Evolutionary conservation across 2,329 filamentous ascomycete species (phyloP).

Genomic region (Diaporthe caulivora): DNA sequence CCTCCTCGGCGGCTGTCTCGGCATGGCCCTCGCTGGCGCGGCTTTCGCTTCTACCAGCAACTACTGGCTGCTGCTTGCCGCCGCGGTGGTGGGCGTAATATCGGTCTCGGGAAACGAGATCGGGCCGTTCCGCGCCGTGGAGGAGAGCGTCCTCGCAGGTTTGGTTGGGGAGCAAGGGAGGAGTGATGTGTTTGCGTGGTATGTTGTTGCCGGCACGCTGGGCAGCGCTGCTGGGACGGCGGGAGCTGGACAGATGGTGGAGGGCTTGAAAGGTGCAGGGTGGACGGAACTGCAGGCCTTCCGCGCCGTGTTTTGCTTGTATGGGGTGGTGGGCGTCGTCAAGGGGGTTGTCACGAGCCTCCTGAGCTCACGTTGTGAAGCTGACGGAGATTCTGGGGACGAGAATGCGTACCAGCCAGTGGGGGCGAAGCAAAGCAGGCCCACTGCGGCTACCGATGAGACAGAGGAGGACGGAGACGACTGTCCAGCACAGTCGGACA

Average conservation of each 20-base stretch:
- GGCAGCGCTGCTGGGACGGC: conserved; percentile 73
- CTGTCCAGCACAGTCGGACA: conserved; percentile 15
- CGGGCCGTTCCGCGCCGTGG: conserved; percentile 72
- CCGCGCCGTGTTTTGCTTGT: conserved; percentile 67
- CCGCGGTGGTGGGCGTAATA: conserved; percentile 72
- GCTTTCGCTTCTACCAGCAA: conserved; percentile 65
- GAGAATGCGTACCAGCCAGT: conserved; percentile 57
- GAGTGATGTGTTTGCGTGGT: conserved; percentile 73
- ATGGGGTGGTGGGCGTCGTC: conserved; percentile 67
- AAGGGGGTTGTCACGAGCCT: conserved; percentile 66
- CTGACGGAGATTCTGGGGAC: neutral
- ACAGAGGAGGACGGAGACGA: conserved; percentile 45
- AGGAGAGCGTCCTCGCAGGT: conserved; percentile 71
- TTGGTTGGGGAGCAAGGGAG: conserved; percentile 60
- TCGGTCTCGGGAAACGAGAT: conserved; percentile 74
- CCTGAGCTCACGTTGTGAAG: conserved; percentile 51
- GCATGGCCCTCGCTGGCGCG: conserved; percentile 69
- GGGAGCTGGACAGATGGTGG: conserved; percentile 70
- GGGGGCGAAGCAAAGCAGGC: conserved; percentile 36
- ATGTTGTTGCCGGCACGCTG: conserved; percentile 67
- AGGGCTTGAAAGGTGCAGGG: conserved; percentile 57
- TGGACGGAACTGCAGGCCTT: conserved; percentile 64
- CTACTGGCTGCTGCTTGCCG: conserved; percentile 70
- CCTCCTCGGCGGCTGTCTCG: conserved; percentile 64
- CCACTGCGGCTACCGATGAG: conserved; percentile 44